These are phyloP conservation scores for Penicillium ucsense DNA, from an alignment of 495 filamentous ascomycete genomes.

Conservation along the genomic window DNA sequence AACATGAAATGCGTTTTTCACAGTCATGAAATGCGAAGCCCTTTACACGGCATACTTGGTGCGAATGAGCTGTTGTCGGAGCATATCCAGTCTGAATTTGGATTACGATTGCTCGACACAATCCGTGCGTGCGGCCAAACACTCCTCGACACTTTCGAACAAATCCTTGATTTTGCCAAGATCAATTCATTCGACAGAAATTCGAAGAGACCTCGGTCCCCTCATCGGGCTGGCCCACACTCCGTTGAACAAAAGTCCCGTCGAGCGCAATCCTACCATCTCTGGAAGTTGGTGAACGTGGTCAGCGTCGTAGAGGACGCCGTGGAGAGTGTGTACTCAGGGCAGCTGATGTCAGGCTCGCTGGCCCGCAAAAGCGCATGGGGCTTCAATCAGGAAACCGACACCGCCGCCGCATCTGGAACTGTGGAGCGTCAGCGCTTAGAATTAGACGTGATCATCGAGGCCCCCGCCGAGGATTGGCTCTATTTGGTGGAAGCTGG, in stretches of 20 bases:
- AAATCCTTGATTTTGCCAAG: slow-evolving; percentile 50
- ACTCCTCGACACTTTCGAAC: slow-evolving; percentile 55
- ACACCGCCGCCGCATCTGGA: too few species aligned
- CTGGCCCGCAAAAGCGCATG: neutral
- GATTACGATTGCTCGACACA: slow-evolving; percentile 44
- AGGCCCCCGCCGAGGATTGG: slow-evolving; percentile 38
- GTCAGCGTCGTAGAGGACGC: slow-evolving; percentile 2
- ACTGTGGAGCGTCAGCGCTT: slow-evolving; percentile 31
- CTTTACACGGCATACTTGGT: slow-evolving; percentile 53
- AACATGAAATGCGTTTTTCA: slow-evolving; percentile 19
- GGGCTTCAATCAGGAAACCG: neutral
- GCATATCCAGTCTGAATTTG: slow-evolving; percentile 36
- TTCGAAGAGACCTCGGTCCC: neutral
- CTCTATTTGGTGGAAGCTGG: slow-evolving; percentile 50
- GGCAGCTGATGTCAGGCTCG: neutral
- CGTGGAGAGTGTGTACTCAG: slow-evolving; percentile 3
- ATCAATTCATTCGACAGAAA: slow-evolving; percentile 33
- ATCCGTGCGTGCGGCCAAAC: slow-evolving; percentile 50
- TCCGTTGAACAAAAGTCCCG: neutral
- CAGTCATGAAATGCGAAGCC: slow-evolving; percentile 53
- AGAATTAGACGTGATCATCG: slow-evolving; percentile 44
- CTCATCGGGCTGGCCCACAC: too few species aligned
- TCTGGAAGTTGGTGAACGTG: slow-evolving; percentile 2
- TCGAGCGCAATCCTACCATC: neutral
- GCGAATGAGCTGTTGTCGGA: slow-evolving; percentile 51